Base-by-base conservation (phyloP, 768 basidiomycete species). In the Candolleomyces aberdarensis region DNA sequence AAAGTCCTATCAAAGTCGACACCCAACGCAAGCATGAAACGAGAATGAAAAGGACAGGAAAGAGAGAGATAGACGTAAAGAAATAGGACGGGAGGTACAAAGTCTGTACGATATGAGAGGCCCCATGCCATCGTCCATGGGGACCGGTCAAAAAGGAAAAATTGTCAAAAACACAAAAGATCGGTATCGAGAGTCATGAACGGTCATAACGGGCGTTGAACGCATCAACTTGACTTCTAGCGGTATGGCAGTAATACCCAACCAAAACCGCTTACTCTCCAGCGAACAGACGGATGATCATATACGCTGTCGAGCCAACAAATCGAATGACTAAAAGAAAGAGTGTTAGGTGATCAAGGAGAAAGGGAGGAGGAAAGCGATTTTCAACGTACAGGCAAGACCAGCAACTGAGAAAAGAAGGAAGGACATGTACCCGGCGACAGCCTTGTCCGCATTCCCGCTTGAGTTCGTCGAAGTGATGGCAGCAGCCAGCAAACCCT, bases 371-470 rank as follows among this genome's bases (percentile, higher is more conserved):
- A 3, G 22, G 43, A 50, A 61, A 10, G 43, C 15, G 39, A 56
- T 48, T 46, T 61, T 36, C 44, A 51, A 66, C 94, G 74, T 68
- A 96, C 94, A 80, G 13, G 94, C 93, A 44, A 97, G 83, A 13
- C 91, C 87, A 5, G 90, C 91, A 49, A 96, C 93, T 0, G 92
- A 92, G 75, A 88, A 95, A 58, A 98, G 73, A 62, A 97, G 78
- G 71, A 95, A 93, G 15, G 88, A 84, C 88, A 96, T 91, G 70
- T 96, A 96, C 1, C 92, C 92, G 58, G 85, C 86, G 3, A 94
- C 91, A 31, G 85, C 80, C 0, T 71, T 72, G 29, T 77, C 76
- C 2, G 84, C 83, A 19, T 81, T 76, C 7, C 63, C 60, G 19
- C 48, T 49, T 20, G 70, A 70, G 50, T 72, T 75, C 32, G 80